Percentiles rank a stretch among this genome's conserved stretches.
phyloP scores from a whole-genome alignment of 2,329 filamentous ascomycete genomes.

The Rhinocladiella similis region DNA sequence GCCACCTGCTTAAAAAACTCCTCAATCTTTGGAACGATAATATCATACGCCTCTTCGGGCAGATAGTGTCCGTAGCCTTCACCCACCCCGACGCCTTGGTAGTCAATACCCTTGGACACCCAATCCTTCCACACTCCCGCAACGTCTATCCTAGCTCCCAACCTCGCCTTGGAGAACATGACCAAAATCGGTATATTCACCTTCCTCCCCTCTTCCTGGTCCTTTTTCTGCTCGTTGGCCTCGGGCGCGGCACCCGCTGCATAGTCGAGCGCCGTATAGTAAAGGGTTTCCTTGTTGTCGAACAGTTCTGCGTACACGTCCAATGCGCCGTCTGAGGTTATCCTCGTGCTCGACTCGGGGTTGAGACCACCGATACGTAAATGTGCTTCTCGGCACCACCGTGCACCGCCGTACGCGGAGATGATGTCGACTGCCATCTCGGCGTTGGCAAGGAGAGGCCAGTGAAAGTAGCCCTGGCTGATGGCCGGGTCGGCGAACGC shows the following conservation, averaged over 20 bases:
- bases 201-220: slow-evolving; percentile 47
- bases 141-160: slow-evolving; percentile 41
- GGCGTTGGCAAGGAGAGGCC: slow-evolving; percentile 52
- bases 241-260: slow-evolving; percentile 45
- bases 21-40: slow-evolving; percentile 21
- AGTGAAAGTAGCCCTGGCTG: slow-evolving; percentile 49
- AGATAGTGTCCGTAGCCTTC: slow-evolving; percentile 46
- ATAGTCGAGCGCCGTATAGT: slow-evolving; percentile 51
- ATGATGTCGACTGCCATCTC: slow-evolving; percentile 47
- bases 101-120: slow-evolving; percentile 34
- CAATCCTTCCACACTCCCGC: slow-evolving; percentile 47
- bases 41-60: slow-evolving; percentile 46
- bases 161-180: slow-evolving; percentile 44
- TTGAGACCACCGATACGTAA: slow-evolving; percentile 33
- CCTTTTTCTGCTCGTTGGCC: slow-evolving; percentile 43
- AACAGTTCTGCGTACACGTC: slow-evolving; percentile 49
- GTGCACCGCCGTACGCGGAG: slow-evolving; percentile 41
- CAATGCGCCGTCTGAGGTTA: slow-evolving; percentile 38
- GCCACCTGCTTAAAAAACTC: slow-evolving; percentile 22
- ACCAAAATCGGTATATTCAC: slow-evolving; percentile 45
- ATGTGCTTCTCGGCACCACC: slow-evolving; percentile 40
- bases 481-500: slow-evolving; percentile 41
- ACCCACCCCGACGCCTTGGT: slow-evolving; percentile 24
- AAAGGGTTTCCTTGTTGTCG: slow-evolving; percentile 42
- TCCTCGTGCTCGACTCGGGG: slow-evolving; percentile 19